Conservation (phyloP, 768 basidiomycete genomes). For the Mycena kentingensis region DNA sequence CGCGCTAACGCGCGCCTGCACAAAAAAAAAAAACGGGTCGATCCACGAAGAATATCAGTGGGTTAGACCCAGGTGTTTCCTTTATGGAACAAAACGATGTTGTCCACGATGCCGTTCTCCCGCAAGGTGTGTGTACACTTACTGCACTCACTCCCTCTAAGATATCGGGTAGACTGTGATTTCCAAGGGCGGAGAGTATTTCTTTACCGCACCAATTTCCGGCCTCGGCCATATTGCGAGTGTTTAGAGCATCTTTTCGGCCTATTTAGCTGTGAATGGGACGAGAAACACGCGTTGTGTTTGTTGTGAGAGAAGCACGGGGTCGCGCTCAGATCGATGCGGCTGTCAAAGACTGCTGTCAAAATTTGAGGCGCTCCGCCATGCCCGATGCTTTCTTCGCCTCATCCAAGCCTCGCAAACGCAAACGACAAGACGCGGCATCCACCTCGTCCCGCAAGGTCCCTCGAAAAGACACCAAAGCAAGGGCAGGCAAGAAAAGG, state of each 20-base stretch:
- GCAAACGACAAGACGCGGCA: conserved; percentile 50
- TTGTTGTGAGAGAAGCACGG: no score
- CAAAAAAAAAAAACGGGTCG: no score
- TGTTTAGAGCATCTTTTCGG: neutral
- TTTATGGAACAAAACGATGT: conserved; percentile 11
- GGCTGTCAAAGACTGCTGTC: neutral
- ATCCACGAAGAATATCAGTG: conserved; percentile 18
- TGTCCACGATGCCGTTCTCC: conserved; percentile 13
- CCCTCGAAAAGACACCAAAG: conserved; percentile 27
- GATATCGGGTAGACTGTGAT: conserved; percentile 10
- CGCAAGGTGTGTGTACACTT: neutral
- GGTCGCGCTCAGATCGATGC: no score
- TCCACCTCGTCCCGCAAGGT: conserved; percentile 33
- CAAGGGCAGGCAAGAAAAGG: conserved; percentile 29
- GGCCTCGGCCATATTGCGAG: conserved; percentile 11
- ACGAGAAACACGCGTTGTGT: no score
- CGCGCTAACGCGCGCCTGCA: no score
- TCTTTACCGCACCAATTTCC: conserved; percentile 16
- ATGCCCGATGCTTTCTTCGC: conserved; percentile 90
- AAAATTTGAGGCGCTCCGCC: neutral
- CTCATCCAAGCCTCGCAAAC: conserved; percentile 58
- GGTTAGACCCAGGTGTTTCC: conserved; percentile 13
- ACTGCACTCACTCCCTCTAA: neutral
- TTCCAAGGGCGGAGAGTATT: conserved; percentile 17
- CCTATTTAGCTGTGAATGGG: no score